phyloP scores from a whole-genome alignment of 1,284 basidiomycete genomes.

The Marasmius tenuissimus region DNA sequence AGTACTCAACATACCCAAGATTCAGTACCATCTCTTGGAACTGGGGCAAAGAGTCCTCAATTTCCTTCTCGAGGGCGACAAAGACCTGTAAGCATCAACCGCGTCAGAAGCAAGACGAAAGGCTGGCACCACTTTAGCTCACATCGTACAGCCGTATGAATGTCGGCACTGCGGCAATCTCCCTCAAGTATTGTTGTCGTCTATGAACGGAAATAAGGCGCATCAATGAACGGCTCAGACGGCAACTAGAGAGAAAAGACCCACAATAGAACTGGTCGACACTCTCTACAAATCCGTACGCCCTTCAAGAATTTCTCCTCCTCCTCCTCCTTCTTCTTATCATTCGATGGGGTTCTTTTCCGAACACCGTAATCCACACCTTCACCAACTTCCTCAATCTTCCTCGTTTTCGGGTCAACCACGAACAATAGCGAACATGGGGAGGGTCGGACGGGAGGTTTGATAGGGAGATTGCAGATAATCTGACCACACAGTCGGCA shows the following conservation, averaged over 20 bases:
- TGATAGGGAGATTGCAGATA: slow-evolving; percentile 88
- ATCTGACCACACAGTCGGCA: slow-evolving; percentile 93
- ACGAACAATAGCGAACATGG: slow-evolving; percentile 81
- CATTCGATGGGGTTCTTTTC: slow-evolving; percentile 32
- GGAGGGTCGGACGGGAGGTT: slow-evolving; percentile 64
- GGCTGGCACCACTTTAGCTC: slow-evolving; percentile 14
- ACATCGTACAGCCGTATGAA: slow-evolving; percentile 76
- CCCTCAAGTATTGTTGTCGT: slow-evolving; percentile 78
- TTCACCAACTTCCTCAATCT: slow-evolving; percentile 84
- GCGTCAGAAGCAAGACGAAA: slow-evolving; percentile 1
- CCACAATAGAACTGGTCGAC: slow-evolving; percentile 77
- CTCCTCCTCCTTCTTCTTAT: slow-evolving; percentile 36
- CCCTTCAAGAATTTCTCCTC: slow-evolving; percentile 83
- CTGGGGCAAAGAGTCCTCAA: slow-evolving; percentile 48
- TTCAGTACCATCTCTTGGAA: slow-evolving; percentile 49
- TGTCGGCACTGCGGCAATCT: slow-evolving; percentile 60
- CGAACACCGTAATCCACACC: slow-evolving; percentile 84
- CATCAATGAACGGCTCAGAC: not conserved
- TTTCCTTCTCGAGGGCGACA: slow-evolving; percentile 66
- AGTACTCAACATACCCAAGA: slow-evolving; percentile 41
- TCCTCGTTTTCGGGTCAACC: slow-evolving; percentile 70
- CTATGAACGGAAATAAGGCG: slow-evolving; percentile 36
- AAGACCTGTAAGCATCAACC: slow-evolving; percentile 50
- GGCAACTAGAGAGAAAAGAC: slow-evolving; percentile 28
- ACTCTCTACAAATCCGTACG: slow-evolving; percentile 81